These are phyloP conservation scores for Boletellus ananas DNA, from an alignment of 768 basidiomycete species.

Conservation along the genomic window DNA sequence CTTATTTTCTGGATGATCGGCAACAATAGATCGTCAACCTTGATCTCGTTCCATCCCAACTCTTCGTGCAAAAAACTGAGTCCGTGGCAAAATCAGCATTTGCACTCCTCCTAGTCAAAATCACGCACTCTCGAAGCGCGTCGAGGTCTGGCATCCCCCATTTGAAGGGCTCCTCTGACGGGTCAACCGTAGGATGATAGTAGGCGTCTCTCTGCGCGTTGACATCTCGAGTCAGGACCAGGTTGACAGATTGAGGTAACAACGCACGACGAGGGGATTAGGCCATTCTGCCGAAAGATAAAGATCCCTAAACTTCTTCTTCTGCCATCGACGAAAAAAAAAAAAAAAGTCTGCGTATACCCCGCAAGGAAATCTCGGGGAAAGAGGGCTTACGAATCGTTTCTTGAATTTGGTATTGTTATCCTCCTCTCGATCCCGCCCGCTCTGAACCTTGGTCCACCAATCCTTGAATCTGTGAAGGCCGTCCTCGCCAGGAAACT, in stretches of 20 bases:
- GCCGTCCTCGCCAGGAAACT: slow-evolving; percentile 85
- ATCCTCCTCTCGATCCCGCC: slow-evolving; percentile 75
- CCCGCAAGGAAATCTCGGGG: slow-evolving; percentile 4
- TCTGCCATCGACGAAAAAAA: slow-evolving; percentile 44
- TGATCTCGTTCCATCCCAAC: slow-evolving; percentile 73
- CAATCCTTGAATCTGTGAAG: slow-evolving; percentile 86
- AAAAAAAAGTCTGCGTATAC: not conserved
- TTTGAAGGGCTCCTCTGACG: slow-evolving; percentile 90
- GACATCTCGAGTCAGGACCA: not conserved
- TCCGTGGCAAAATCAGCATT: slow-evolving; percentile 11
- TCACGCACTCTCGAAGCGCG: slow-evolving; percentile 72
- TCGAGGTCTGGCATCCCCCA: slow-evolving; percentile 98
- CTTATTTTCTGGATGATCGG: slow-evolving; percentile 90
- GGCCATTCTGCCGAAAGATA: slow-evolving; percentile 87
- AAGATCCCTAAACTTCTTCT: slow-evolving; percentile 83
- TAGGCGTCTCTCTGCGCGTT: slow-evolving; percentile 79
- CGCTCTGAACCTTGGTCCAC: slow-evolving; percentile 92
- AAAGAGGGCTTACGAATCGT: slow-evolving; percentile 66
- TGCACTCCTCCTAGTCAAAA: slow-evolving; percentile 2
- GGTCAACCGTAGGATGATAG: slow-evolving; percentile 85
- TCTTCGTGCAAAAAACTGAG: slow-evolving; percentile 70
- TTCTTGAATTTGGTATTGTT: slow-evolving; percentile 73
- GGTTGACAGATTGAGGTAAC: slow-evolving; percentile 7
- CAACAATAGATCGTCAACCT: slow-evolving; percentile 87
- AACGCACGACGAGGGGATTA: slow-evolving; percentile 79